A percentile compares a stretch with the other conserved stretches of the same genome.
Conservation (phyloP, 768 basidiomycete genomes). For the Trametes sanguinea region DNA sequence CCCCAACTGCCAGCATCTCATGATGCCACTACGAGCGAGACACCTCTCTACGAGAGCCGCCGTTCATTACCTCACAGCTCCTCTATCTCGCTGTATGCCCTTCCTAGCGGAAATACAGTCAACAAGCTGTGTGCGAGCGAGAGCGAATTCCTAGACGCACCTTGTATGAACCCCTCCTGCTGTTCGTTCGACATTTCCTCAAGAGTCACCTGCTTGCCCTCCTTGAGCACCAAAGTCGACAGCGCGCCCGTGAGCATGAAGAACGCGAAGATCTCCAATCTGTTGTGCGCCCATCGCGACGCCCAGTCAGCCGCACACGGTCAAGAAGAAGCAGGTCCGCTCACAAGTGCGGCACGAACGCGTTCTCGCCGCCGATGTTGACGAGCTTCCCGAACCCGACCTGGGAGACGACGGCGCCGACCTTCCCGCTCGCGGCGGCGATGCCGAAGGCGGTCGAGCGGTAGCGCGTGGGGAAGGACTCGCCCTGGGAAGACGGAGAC, state of each 20-base stretch:
- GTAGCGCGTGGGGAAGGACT: constrained; percentile 87
- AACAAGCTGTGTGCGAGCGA: neutral
- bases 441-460: constrained; percentile 86
- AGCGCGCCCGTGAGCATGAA: constrained; percentile 48
- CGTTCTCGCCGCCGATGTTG: constrained; percentile 42
- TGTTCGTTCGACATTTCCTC: constrained; percentile 41
- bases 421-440: constrained; percentile 79
- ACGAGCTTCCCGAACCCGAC: constrained; percentile 71
- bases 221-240: constrained; percentile 44
- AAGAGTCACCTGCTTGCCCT: constrained; percentile 41
- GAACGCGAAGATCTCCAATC: constrained; percentile 46
- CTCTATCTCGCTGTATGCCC: neutral
- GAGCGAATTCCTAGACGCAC: neutral
- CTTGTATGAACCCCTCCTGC: constrained; percentile 36
- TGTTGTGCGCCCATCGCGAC: constrained; percentile 5
- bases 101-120: neutral
- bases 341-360: constrained; percentile 38
- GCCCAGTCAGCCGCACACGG: neutral
- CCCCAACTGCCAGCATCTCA: too few species aligned
- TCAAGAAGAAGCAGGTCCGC: constrained; percentile 7
- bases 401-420: constrained; percentile 81
- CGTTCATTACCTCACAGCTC: neutral
- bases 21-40: too few species aligned
- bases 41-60: too few species aligned
- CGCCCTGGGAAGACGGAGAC: constrained; percentile 83